These are phyloP conservation scores for Brassica carinata DNA, from an alignment of 345 rosid species.

Conservation along the genomic window DNA sequence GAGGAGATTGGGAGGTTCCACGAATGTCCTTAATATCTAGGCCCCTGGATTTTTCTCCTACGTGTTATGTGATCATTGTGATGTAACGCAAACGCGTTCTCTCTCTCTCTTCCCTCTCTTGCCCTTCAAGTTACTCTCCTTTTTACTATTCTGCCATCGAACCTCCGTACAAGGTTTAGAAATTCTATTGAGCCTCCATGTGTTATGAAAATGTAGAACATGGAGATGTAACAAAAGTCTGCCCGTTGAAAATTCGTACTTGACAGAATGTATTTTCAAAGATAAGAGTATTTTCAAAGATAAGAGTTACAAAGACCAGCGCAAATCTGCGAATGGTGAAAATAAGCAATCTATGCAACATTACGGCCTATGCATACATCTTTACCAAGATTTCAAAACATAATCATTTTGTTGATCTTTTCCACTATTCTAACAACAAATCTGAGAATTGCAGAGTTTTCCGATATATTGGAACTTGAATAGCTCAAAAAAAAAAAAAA, in stretches of 20 bases:
- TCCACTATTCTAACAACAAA: neutral
- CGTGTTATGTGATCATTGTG: neutral
- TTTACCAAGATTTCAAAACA: neutral
- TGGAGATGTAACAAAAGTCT: neutral
- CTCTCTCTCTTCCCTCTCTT: neutral
- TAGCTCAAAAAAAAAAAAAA: neutral
- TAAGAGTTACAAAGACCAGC: neutral
- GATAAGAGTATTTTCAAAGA: neutral
- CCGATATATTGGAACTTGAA: neutral
- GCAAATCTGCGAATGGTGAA: neutral
- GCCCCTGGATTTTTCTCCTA: neutral
- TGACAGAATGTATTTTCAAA: neutral
- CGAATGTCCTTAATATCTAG: conserved; percentile 4
- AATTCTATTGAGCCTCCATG: neutral
- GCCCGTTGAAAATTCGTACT: neutral
- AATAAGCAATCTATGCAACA: neutral
- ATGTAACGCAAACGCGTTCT: conserved; percentile 35
- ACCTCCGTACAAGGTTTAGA: conserved; percentile 6
- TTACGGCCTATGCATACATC: no score
- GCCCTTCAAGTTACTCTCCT: neutral
- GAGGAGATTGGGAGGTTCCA: conserved; percentile 21
- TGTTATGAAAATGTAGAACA: no score
- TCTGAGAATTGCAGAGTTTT: neutral
- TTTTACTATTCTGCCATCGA: conserved; percentile 2
- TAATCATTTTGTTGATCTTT: neutral